Percentiles rank a stretch among this genome's conserved stretches.
phyloP scores from a whole-genome alignment of 495 filamentous ascomycete genomes.

The Venustampulla echinocandica region DNA sequence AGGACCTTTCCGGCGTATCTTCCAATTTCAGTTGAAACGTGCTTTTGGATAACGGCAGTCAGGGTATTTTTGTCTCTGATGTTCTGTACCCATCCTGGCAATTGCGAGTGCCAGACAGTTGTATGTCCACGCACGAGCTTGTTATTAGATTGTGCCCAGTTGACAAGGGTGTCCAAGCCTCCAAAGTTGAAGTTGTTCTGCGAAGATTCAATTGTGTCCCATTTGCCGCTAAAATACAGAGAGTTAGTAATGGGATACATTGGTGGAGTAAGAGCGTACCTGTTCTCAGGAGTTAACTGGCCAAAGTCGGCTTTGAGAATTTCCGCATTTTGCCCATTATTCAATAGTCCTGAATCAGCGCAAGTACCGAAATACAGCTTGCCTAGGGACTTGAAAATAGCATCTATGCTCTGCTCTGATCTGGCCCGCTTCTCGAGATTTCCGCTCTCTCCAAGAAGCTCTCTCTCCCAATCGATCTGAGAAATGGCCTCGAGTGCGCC shows the following conservation, averaged over 20 bases:
- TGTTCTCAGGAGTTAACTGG: slow-evolving; percentile 58
- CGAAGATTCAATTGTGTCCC: slow-evolving; percentile 11
- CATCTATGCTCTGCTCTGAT: slow-evolving; percentile 36
- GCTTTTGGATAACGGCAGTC: slow-evolving; percentile 48
- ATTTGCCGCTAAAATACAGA: not conserved
- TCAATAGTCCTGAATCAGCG: slow-evolving; percentile 45
- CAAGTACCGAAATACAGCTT: slow-evolving; percentile 52
- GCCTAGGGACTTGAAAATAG: slow-evolving; percentile 48
- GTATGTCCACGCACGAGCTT: slow-evolving; percentile 56
- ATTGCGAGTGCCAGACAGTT: slow-evolving; percentile 55
- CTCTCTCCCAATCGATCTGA: slow-evolving; percentile 4
- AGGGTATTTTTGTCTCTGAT: slow-evolving; percentile 43
- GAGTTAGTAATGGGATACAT: slow-evolving; percentile 17
- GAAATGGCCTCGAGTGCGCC: not conserved
- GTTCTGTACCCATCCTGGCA: slow-evolving; percentile 49
- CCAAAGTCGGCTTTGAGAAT: slow-evolving; percentile 54
- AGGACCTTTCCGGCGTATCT: slow-evolving; percentile 56
- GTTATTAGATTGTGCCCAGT: slow-evolving; percentile 48
- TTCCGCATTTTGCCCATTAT: slow-evolving; percentile 39
- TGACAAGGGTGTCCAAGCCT: slow-evolving; percentile 46
- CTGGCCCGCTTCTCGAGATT: not conserved
- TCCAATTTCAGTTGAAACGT: slow-evolving; percentile 46
- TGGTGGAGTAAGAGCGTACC: slow-evolving; percentile 37
- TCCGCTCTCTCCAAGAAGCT: not conserved
- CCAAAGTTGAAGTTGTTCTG: slow-evolving; percentile 14